Evolutionary conservation across 2,329 filamentous ascomycete species (phyloP).

Genomic region (Cladosporium sp.): DNA sequence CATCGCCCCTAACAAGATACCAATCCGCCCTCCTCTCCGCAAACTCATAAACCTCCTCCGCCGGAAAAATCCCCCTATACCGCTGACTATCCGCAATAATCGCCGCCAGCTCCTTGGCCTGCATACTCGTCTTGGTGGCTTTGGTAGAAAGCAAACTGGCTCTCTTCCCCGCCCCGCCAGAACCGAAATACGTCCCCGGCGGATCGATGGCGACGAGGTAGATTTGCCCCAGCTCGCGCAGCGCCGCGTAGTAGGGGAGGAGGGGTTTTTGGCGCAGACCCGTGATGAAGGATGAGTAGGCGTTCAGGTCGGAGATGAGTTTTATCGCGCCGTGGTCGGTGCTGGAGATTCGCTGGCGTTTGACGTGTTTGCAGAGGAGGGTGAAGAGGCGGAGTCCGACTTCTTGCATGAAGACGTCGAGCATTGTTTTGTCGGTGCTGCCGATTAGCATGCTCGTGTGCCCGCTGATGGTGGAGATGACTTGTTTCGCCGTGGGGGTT

Average conservation of each 20-base stretch:
- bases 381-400: slow-evolving; percentile 90
- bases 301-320: slow-evolving; percentile 93
- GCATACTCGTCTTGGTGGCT: slow-evolving; percentile 51
- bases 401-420: slow-evolving; percentile 98
- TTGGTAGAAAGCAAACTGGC: slow-evolving; percentile 25
- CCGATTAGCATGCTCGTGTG: slow-evolving; percentile 92
- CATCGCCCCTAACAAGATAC: slow-evolving; percentile 82
- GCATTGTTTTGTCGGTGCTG: slow-evolving; percentile 94
- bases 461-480: slow-evolving; percentile 79
- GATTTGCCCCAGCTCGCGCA: slow-evolving; percentile 90
- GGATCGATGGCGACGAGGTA: slow-evolving; percentile 70
- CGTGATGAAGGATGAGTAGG: slow-evolving; percentile 77
- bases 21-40: slow-evolving; percentile 91
- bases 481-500: slow-evolving; percentile 70
- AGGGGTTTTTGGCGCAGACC: slow-evolving; percentile 78
- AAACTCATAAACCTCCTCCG: slow-evolving; percentile 97
- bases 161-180: slow-evolving; percentile 17
- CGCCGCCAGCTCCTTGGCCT: slow-evolving; percentile 91
- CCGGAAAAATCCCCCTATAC: slow-evolving; percentile 87
- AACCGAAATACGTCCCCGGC: slow-evolving; percentile 24
- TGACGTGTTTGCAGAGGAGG: slow-evolving; percentile 93
- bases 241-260: slow-evolving; percentile 82
- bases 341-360: slow-evolving; percentile 86
- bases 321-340: slow-evolving; percentile 65
- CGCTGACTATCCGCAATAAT: slow-evolving; percentile 90